A percentile compares a stretch with the other conserved stretches of the same genome.
phyloP scores from a whole-genome alignment of 2,329 filamentous ascomycete genomes.

The Aspergillus pseudoterreus region DNA sequence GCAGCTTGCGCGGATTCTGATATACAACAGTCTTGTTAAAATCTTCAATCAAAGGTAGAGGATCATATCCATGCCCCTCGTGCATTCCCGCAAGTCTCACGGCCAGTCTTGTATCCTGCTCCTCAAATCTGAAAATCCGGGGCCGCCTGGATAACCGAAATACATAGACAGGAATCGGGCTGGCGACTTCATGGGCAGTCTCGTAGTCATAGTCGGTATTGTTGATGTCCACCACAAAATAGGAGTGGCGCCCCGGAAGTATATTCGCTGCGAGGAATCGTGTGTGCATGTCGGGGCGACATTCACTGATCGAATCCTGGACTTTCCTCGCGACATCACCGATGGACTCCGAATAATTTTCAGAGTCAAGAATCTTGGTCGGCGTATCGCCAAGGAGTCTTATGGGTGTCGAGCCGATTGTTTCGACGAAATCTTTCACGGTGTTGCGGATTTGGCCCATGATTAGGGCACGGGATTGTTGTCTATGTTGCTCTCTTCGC shows the following conservation, averaged over 20 bases:
- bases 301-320: not conserved
- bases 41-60: slow-evolving; percentile 10
- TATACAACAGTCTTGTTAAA: not conserved
- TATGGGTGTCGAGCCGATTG: not conserved
- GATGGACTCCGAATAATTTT: slow-evolving; percentile 4
- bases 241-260: slow-evolving; percentile 8
- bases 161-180: slow-evolving; percentile 4
- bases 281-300: slow-evolving; percentile 1
- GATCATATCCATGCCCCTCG: slow-evolving; percentile 7
- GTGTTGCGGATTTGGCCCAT: no score
- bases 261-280: slow-evolving; percentile 6
- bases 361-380: slow-evolving; percentile 1
- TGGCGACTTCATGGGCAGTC: slow-evolving; percentile 5
- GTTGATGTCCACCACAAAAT: slow-evolving; percentile 13
- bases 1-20: no score
- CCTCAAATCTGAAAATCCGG: slow-evolving; percentile 6
- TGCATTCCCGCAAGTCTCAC: slow-evolving; percentile 9
- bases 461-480: no score
- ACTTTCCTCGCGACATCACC: slow-evolving; percentile 1
- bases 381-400: not conserved
- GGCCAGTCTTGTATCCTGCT: slow-evolving; percentile 6
- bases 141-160: slow-evolving; percentile 7
- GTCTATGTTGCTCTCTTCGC: no score
- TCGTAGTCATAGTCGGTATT: slow-evolving; percentile 10
- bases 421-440: no score